A percentile compares a stretch with the other conserved stretches of the same genome.
Evolutionary conservation across 345 rosid genomes (phyloP).

Genomic region (Rhodamnia argentea): DNA sequence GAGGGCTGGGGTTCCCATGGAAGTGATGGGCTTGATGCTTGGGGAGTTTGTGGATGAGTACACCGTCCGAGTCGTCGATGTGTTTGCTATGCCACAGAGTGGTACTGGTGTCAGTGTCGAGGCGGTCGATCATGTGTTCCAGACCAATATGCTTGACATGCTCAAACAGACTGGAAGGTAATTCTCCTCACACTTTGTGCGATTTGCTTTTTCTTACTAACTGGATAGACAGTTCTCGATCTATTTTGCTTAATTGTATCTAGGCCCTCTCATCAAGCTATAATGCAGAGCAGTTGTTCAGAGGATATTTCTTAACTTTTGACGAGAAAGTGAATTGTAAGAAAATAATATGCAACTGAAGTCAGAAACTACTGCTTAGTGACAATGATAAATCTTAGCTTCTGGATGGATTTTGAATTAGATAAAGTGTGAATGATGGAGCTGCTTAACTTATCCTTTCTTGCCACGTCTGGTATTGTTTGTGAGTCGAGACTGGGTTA

Average conservation of each 20-base stretch:
- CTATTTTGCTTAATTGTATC: background rate
- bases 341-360: background rate
- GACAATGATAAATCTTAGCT: background rate
- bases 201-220: background rate
- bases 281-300: background rate
- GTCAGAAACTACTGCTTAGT: background rate
- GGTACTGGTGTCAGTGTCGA: constrained; percentile 99
- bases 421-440: background rate
- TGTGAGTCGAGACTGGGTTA: background rate
- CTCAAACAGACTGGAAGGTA: constrained; percentile 98
- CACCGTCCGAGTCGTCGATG: constrained; percentile 96
- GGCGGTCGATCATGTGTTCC: constrained; percentile 98
- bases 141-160: constrained; percentile 99
- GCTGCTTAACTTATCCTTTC: background rate
- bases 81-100: constrained; percentile 99
- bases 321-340: background rate
- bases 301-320: background rate
- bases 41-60: constrained; percentile 99
- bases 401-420: background rate
- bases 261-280: background rate
- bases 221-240: background rate
- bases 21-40: constrained; percentile 99
- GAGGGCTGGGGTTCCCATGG: constrained; percentile 99
- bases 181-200: background rate
- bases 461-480: background rate